phyloP scores from a whole-genome alignment of 257 asterid species.

The Ocimum tenuiflorum region DNA sequence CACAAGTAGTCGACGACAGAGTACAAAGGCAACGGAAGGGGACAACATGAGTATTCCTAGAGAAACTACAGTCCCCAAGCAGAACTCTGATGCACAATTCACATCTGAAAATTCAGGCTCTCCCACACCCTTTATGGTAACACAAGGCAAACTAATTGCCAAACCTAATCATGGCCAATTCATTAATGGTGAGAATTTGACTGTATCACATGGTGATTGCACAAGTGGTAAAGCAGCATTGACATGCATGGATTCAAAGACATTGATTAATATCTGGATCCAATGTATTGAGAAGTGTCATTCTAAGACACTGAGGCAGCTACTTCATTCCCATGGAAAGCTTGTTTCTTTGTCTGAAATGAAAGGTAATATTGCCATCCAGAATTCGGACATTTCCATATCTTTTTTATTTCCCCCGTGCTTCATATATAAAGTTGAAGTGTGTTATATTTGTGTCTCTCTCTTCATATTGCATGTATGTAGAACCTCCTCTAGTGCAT shows the following conservation, averaged over 20 bases:
- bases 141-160: constrained; percentile 20
- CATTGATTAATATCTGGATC: constrained; percentile 60
- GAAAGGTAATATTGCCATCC: constrained; percentile 43
- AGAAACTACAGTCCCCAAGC: constrained; percentile 37
- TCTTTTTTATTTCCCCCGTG: background rate
- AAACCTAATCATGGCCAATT: constrained; percentile 28
- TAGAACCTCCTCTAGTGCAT: background rate
- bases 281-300: constrained; percentile 86
- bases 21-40: constrained; percentile 67
- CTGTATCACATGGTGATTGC: constrained; percentile 25
- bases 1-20: constrained; percentile 70
- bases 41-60: constrained; percentile 33
- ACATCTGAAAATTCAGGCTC: constrained; percentile 38
- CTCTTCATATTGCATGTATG: background rate
- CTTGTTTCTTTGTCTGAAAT: constrained; percentile 72
- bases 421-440: too few species aligned
- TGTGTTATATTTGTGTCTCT: background rate
- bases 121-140: constrained; percentile 30
- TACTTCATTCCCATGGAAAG: constrained; percentile 68
- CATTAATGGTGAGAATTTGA: constrained; percentile 13
- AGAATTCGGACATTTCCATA: background rate
- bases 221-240: constrained; percentile 28
- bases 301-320: constrained; percentile 78
- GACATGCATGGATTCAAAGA: constrained; percentile 46
- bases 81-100: constrained; percentile 23